phyloP scores from a whole-genome alignment of 2,329 filamentous ascomycete species.

The Fragosphaeria purpurea region DNA sequence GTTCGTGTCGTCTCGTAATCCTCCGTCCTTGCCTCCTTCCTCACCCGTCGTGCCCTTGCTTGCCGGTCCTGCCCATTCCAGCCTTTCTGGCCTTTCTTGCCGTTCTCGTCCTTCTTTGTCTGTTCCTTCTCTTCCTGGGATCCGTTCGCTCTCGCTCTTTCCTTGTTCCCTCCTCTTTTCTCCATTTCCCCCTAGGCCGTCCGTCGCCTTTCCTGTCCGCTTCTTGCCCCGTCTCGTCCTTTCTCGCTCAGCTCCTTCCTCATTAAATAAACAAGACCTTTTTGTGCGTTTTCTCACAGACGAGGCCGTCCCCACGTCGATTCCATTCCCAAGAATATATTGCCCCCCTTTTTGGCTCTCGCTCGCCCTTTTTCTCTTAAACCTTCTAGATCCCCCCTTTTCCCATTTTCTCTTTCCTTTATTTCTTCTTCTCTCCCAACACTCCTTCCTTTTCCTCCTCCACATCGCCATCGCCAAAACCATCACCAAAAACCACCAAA shows the following conservation, averaged over 20 bases:
- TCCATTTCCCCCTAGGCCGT: constrained; percentile 1
- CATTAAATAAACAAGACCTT: constrained; percentile 15
- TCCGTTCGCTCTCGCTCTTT: not conserved
- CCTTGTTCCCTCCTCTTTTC: constrained; percentile 1
- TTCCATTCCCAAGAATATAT: constrained; percentile 14
- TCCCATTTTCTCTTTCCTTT: constrained; percentile 3
- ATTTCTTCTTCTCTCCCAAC: not conserved
- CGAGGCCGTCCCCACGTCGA: constrained; percentile 39
- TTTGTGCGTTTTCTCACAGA: constrained; percentile 26
- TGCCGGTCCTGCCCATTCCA: not conserved
- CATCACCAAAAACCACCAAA: constrained; percentile 21
- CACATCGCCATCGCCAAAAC: constrained; percentile 10
- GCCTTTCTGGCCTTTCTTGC: not conserved
- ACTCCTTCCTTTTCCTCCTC: not conserved
- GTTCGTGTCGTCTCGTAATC: not conserved
- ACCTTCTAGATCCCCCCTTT: not conserved
- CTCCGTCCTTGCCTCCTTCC: constrained; percentile 9
- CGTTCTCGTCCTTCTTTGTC: too few species aligned
- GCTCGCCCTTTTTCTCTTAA: constrained; percentile 6
- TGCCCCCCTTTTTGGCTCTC: constrained; percentile 24
- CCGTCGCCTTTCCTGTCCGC: constrained; percentile 9
- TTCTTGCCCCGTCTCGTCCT: constrained; percentile 10
- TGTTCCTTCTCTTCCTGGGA: too few species aligned
- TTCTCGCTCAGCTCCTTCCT: constrained; percentile 18
- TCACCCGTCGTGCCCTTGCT: constrained; percentile 7